A percentile compares a stretch with the other conserved stretches of the same genome.
These are phyloP conservation scores for Solanum peruvianum DNA, from an alignment of 257 asterid genomes.

Conservation along the genomic window DNA sequence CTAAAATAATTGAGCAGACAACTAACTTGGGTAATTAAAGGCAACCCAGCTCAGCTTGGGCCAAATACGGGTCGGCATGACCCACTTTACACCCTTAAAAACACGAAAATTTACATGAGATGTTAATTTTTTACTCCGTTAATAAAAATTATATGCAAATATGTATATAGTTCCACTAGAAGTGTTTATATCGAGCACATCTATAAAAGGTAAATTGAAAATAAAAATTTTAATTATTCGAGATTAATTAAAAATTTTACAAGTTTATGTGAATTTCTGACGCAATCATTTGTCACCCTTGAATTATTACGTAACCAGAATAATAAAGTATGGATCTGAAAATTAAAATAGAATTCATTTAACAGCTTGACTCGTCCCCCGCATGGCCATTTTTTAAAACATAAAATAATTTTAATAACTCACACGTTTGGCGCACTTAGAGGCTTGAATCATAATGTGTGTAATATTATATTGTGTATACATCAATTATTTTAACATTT, in stretches of 20 bases:
- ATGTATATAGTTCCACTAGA: not conserved
- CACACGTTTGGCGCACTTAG: not conserved
- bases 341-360: not conserved
- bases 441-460: not conserved
- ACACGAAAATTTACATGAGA: not conserved
- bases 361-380: not conserved
- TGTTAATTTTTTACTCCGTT: not conserved
- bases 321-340: not conserved
- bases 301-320: too few relatives aligned
- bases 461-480: not conserved
- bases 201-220: too few relatives aligned
- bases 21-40: not conserved
- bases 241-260: accelerated
- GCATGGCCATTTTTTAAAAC: not conserved
- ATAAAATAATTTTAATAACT: not conserved
- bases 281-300: too few relatives aligned
- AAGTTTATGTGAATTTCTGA: too few relatives aligned
- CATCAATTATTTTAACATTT: not conserved
- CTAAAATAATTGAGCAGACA: not conserved
- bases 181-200: too few relatives aligned
- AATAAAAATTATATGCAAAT: not conserved
- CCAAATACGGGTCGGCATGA: not conserved
- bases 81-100: not conserved
- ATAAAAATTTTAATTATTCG: too few relatives aligned
- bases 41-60: not conserved